Evolutionary conservation across 192 early-diverging fungal genomes (phyloP), one percentile per base, ranked within the genome.

Genomic region (Coemansia sp.): DNA sequence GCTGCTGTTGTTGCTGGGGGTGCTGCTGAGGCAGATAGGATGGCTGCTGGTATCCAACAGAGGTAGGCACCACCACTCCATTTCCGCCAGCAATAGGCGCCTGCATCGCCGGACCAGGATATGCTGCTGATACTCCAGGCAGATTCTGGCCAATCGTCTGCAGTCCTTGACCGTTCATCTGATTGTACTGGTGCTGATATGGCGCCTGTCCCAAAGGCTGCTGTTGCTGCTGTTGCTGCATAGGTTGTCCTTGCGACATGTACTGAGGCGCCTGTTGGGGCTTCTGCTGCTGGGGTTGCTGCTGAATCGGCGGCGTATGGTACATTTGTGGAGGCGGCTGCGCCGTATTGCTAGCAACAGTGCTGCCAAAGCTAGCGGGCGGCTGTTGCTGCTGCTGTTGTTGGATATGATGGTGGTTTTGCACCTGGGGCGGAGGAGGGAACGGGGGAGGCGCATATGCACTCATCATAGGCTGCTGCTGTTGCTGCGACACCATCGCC

Each of bases 391-490:
- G 57, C 27, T 45, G 49, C 26, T 58, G 55, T 10, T 14, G 42
- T 20, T 50, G 56, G 33, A 59, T 52, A n/a, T 24, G 42, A 11
- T 54, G 52, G 14, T 42, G 53, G 23, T 32, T 19, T 17, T 44
- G 53, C 9, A 40, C 58, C 47, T 67, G 64, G 1, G 57, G 45
- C 14, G 67, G 50, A 23, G 55, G 55, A 3, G 54, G 44, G 33
- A 52, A 68, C n/a, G 34, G 41, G n/a, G 50, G 54, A 9, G 60
- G 27, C 5, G 63, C 39, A 25, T 74, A 63, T 13, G 43, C 55
- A 22, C 46, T 54, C 3, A 41, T 20, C 15, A 23, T 23, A 9
- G 59, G 59, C 52, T 63, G 60, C 33, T 11, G 64, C 32, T 9
- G 55, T 30, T 9, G 50, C 17, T 33, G 29, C 19, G 15, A 32